phyloP scores from a whole-genome alignment of 805 yeast species.

The Nakazawaea laoshanensis region DNA sequence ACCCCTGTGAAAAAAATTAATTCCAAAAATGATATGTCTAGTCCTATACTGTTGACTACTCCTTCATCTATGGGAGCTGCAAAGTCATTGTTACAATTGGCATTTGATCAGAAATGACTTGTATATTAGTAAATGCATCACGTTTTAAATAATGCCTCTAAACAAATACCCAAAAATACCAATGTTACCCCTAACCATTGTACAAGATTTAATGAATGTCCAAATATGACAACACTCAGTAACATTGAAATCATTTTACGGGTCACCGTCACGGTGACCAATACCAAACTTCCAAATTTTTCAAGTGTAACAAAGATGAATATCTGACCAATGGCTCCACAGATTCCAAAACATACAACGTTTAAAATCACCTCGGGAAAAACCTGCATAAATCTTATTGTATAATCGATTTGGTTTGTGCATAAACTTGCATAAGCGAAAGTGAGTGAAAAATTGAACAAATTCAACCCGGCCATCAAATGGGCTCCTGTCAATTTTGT shows the following conservation, averaged over 20 bases:
- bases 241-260: slow-evolving; percentile 95
- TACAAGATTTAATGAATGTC: slow-evolving; percentile 51
- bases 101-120: slow-evolving; percentile 22
- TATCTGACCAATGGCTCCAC: slow-evolving; percentile 92
- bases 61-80: slow-evolving; percentile 43
- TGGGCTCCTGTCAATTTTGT: slow-evolving; percentile 67
- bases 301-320: slow-evolving; percentile 83
- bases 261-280: slow-evolving; percentile 92
- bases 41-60: slow-evolving; percentile 31
- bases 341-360: slow-evolving; percentile 55
- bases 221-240: slow-evolving; percentile 76
- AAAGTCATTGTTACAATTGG: slow-evolving; percentile 31
- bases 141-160: slow-evolving; percentile 57
- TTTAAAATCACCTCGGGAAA: slow-evolving; percentile 54
- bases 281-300: slow-evolving; percentile 72
- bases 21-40: slow-evolving; percentile 18
- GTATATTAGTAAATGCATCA: too few relatives aligned
- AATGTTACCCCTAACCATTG: slow-evolving; percentile 78
- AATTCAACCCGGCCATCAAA: slow-evolving; percentile 66
- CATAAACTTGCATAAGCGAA: slow-evolving; percentile 34
- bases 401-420: slow-evolving; percentile 41
- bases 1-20: slow-evolving; percentile 13
- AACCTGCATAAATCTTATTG: slow-evolving; percentile 35
- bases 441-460: slow-evolving; percentile 38
- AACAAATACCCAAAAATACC: slow-evolving; percentile 81